Percentiles rank a stretch among this genome's conserved stretches.
Conservation (phyloP, 768 basidiomycete species). For the Leccinum rimulosum region DNA sequence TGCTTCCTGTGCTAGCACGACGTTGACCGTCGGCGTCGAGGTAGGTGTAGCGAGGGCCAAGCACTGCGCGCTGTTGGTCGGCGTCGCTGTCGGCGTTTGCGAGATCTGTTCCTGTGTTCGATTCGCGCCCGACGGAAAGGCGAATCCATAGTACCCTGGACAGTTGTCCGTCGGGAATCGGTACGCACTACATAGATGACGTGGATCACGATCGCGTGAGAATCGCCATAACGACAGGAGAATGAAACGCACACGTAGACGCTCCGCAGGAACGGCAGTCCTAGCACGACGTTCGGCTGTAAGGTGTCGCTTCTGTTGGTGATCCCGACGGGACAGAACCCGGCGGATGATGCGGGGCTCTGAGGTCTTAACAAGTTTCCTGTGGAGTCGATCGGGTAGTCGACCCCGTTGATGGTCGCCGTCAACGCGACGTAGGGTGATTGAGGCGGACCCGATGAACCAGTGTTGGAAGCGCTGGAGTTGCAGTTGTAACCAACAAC, state of each 20-base stretch:
- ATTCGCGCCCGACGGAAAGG: constrained; percentile 28
- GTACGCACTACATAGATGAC: constrained; percentile 22
- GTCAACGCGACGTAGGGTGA: constrained; percentile 25
- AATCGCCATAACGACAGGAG: neutral
- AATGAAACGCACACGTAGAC: constrained; percentile 25
- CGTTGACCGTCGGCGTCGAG: constrained; percentile 24
- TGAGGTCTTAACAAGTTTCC: constrained; percentile 22
- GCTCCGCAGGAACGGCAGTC: constrained; percentile 31
- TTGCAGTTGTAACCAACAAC: constrained; percentile 19
- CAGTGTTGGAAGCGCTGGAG: neutral
- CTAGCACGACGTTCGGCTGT: constrained; percentile 18
- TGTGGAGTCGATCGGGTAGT: constrained; percentile 29
- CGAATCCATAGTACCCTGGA: constrained; percentile 33
- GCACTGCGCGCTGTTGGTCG: constrained; percentile 25
- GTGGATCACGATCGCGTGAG: neutral
- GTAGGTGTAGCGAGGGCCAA: constrained; percentile 25
- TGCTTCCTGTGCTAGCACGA: constrained; percentile 15
- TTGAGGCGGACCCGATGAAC: constrained; percentile 2
- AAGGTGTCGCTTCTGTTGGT: constrained; percentile 9
- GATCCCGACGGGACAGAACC: constrained; percentile 25
- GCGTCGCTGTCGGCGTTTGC: constrained; percentile 28
- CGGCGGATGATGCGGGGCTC: neutral
- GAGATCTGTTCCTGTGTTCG: constrained; percentile 27
- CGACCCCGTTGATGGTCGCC: constrained; percentile 31
- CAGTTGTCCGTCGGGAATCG: constrained; percentile 31